Conservation (phyloP, 2,329 filamentous ascomycete species). For the Ceratocystis harringtonii region DNA sequence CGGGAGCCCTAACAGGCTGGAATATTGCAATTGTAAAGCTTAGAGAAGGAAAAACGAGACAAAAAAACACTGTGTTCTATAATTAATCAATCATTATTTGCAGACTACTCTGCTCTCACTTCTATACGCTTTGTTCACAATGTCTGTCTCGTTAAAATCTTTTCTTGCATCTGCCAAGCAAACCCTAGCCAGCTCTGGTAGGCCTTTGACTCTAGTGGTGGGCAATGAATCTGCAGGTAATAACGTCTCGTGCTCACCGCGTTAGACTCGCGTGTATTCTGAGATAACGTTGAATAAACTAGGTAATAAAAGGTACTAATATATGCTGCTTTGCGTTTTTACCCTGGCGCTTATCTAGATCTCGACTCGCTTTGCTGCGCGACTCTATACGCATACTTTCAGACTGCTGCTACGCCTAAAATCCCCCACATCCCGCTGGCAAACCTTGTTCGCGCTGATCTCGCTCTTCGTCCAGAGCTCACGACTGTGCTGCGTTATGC, state of each 20-base stretch:
- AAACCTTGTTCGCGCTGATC: conserved; percentile 53
- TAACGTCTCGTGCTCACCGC: no score
- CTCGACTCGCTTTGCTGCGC: conserved; percentile 68
- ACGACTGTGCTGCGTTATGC: conserved; percentile 47
- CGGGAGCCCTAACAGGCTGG: no score
- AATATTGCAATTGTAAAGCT: no score
- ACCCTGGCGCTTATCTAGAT: conserved; percentile 33
- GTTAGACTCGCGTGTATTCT: no score
- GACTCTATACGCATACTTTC: conserved; percentile 59
- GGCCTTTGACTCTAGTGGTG: conserved; percentile 44
- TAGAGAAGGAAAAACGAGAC: no score
- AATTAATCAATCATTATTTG: no score
- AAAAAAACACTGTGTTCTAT: no score
- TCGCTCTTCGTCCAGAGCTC: conserved; percentile 60
- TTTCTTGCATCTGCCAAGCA: conserved; percentile 38
- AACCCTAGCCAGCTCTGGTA: conserved; percentile 27
- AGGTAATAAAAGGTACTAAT: no score
- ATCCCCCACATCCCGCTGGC: conserved; percentile 55
- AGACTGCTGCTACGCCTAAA: conserved; percentile 40
- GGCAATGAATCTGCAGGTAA: conserved; percentile 54
- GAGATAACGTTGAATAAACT: no score
- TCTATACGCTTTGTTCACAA: neutral
- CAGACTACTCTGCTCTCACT: no score
- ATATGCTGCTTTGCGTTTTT: no score
- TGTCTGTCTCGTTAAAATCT: conserved; percentile 28